These are phyloP conservation scores for Phyllachora maydis DNA, from an alignment of 2,329 filamentous ascomycete genomes.

Conservation along the genomic window DNA sequence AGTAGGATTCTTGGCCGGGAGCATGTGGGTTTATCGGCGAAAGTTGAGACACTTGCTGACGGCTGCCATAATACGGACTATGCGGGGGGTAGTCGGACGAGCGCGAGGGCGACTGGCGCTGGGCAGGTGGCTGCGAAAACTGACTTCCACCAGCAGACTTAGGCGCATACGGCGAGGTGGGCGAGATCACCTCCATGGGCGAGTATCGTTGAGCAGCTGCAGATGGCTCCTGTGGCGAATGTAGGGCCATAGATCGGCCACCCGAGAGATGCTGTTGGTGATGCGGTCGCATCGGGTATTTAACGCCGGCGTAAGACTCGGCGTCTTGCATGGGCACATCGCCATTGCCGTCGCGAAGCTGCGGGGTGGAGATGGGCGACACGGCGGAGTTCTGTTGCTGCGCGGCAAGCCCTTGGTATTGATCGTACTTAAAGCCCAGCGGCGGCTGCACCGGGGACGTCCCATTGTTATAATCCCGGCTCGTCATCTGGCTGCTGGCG, in stretches of 20 bases:
- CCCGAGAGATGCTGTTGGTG: constrained; percentile 52
- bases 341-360: constrained; percentile 49
- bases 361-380: constrained; percentile 35
- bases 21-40: constrained; percentile 54
- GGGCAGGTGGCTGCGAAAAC: constrained; percentile 27
- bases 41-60: constrained; percentile 36
- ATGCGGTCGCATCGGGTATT: constrained; percentile 64
- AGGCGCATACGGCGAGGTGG: constrained; percentile 54
- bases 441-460: constrained; percentile 22
- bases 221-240: constrained; percentile 58
- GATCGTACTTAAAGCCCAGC: constrained; percentile 44
- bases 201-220: constrained; percentile 82
- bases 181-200: constrained; percentile 79
- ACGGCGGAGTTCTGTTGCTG: constrained; percentile 25
- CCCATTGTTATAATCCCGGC: constrained; percentile 21
- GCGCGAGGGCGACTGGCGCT: constrained; percentile 63
- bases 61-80: constrained; percentile 33
- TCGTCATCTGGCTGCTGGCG: constrained; percentile 20
- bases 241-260: constrained; percentile 35
- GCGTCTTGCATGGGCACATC: constrained; percentile 76
- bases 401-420: constrained; percentile 32
- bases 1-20: constrained; percentile 49
- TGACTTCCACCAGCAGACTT: constrained; percentile 34
- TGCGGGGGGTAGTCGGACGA: constrained; percentile 33
- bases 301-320: constrained; percentile 68